Evolutionary conservation across 2,329 filamentous ascomycete species (phyloP), one percentile per base, ranked within the genome.

Genomic region (Colletotrichum sp.): DNA sequence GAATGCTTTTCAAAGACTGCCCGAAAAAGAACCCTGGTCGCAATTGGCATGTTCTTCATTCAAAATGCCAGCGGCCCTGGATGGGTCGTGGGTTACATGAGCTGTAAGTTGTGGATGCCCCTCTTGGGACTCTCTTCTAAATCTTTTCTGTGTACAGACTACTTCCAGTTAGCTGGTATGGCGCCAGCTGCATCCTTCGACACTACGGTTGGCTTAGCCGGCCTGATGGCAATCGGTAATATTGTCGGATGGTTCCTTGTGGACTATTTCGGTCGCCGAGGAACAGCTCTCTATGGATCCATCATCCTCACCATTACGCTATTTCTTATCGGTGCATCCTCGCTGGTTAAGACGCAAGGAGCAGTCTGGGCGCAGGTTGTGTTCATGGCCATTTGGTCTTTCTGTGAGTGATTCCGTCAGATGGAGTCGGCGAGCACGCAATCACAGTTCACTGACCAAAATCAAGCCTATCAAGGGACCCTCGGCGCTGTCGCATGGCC

Each of bases 361-460:
- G 55, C 55, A 2, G 55, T 59, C 8, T 59, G 55, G 55, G 55
- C 55, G 13, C 55, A 59, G 3, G 55, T 59, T 28, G 55, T 59
- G 2, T 59, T 59, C 55, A 59, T 59, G 55, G 55, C 55, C 13
- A 28, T 59, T 28, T 59, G 55, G 55, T 59, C 55, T 59, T 59
- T 59, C 55, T 59, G 55, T 59, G 55, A 59, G 55, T 59, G 55
- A 59, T 24, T 28, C 55, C 6, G 1, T 4, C 6, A 8, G 4
- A n/a, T 44, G 16, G 5, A n/a, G 18, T 44, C 26, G 13, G 7
- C 21, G 8, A 59, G 13, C 4, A 28, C 79, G 2, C 44, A 13
- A 12, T 21, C 10, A n/a, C 44, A 49, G 44, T 83, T 81, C 59
- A 21, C 55, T 59, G 15, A 59, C 24, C 55, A 59, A 26, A 16